Evolutionary conservation across 768 basidiomycete species (phyloP), one percentile per base, ranked within the genome.

Genomic region (Clitopilus hobsonii): DNA sequence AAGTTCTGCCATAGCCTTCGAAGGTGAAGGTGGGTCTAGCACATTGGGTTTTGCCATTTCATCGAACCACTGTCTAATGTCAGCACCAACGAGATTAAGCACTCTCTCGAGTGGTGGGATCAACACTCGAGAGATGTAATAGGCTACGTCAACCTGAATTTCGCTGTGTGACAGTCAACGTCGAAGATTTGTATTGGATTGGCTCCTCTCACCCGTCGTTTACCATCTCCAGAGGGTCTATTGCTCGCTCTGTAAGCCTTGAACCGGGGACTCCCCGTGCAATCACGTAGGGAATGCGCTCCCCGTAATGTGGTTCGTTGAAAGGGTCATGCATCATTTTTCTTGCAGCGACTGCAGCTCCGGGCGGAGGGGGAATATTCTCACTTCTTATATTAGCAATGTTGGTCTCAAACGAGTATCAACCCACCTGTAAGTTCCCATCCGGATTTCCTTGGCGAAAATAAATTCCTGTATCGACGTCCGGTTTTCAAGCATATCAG

Each of bases 361-460:
- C 97, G n/a, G 97, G 94, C 5, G 92, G 94, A 0, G 95, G 97
- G 0, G 85, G 83, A 0, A 75, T 86, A 58, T 84, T 86, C 52
- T 94, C 92, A 58, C 96, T 98, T 41, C 23, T 53, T 11, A 47
- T 29, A 53, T 36, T 25, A n/a, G n/a, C n/a, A n/a, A n/a, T n/a
- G n/a, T n/a, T n/a, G n/a, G n/a, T n/a, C n/a, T n/a, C n/a, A n/a
- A n/a, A n/a, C n/a, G n/a, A n/a, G n/a, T n/a, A n/a, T n/a, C n/a
- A n/a, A n/a, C n/a, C 72, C 52, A 90, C 94, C 89, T 94, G 65
- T 98, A 98, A 0, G 89, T 91, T 11, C 97, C 97, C 78, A 98
- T 79, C 62, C 74, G 86, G 25, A 98, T 94, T 69, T 95, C 92
- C 65, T 96, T 96, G 0, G 96, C 86, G 60, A 98, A 94, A 29